Percentiles rank a stretch among this genome's conserved stretches.
These are phyloP conservation scores for Penicillium coffeae DNA, from an alignment of 495 filamentous ascomycete genomes.

Conservation along the genomic window DNA sequence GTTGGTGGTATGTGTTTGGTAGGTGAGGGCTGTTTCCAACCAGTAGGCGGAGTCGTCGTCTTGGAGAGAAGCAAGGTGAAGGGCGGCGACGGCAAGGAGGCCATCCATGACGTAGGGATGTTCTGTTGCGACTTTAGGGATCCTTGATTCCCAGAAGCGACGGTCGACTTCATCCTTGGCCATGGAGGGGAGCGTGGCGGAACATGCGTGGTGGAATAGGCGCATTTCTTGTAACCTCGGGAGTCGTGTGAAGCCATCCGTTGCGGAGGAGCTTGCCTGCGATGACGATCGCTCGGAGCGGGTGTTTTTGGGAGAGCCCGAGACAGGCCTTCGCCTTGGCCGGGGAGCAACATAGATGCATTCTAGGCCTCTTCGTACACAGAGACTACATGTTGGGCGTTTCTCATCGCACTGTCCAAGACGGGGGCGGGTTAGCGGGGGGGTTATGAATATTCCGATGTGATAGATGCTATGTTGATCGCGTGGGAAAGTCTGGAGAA, in stretches of 20 bases:
- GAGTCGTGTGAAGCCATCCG: not conserved
- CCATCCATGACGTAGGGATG: constrained; percentile 12
- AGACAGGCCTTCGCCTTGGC: constrained; percentile 6
- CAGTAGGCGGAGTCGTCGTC: not conserved
- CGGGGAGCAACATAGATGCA: constrained; percentile 9
- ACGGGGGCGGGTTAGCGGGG: not conserved
- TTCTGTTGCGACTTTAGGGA: constrained; percentile 6
- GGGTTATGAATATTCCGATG: not conserved
- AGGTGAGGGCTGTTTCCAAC: constrained; percentile 10
- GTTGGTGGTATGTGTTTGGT: constrained; percentile 7
- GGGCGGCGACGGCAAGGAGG: constrained; percentile 8
- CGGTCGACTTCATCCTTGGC: constrained; percentile 7
- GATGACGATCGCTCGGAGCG: constrained; percentile 2
- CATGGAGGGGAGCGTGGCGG: constrained; percentile 5
- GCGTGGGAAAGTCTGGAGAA: too few relatives aligned
- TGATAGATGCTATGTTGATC: not conserved
- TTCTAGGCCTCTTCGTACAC: constrained; percentile 5
- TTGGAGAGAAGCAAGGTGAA: constrained; percentile 9
- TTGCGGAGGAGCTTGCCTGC: not conserved
- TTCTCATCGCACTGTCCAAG: constrained; percentile 9
- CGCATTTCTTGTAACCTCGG: constrained; percentile 11
- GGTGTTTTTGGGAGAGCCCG: not conserved
- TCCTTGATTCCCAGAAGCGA: constrained; percentile 5
- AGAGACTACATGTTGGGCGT: constrained; percentile 10
- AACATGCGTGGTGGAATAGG: constrained; percentile 4